Conservation (phyloP, 2,329 filamentous ascomycete species). For the Cytospora mali region DNA sequence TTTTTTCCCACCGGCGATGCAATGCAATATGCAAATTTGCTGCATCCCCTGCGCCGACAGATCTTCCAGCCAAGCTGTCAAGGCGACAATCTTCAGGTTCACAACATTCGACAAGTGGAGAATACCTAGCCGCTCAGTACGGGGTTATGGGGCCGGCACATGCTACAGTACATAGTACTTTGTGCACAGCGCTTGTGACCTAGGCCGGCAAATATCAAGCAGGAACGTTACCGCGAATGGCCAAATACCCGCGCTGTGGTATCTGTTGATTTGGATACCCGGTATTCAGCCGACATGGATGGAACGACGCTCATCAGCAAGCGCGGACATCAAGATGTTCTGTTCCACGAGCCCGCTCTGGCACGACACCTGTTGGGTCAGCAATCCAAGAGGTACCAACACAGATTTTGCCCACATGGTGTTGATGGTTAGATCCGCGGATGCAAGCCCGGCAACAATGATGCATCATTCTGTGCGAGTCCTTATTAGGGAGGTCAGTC, state of each 20-base stretch:
- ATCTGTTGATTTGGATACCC: constrained; percentile 2
- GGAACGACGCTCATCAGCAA: background rate
- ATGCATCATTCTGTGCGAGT: constrained; percentile 18
- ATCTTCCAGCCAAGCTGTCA: background rate
- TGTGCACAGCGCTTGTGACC: constrained; percentile 20
- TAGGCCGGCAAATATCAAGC: constrained; percentile 23
- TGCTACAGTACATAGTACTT: background rate
- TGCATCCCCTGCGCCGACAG: no score
- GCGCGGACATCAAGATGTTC: constrained; percentile 7
- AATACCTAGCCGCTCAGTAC: constrained; percentile 20
- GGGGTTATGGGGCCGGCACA: constrained; percentile 18
- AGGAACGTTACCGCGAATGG: constrained; percentile 23
- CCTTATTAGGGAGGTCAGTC: constrained; percentile 27
- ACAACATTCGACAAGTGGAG: constrained; percentile 24
- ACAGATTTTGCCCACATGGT: constrained; percentile 1
- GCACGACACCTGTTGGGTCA: background rate
- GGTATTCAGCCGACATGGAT: constrained; percentile 2
- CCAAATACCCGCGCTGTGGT: constrained; percentile 22
- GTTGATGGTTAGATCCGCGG: constrained; percentile 22
- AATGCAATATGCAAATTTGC: no score
- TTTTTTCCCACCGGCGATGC: no score
- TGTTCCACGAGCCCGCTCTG: background rate
- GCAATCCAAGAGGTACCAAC: background rate
- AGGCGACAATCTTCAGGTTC: constrained; percentile 21
- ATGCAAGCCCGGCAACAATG: constrained; percentile 22